Conservation (phyloP, 1,139 yeast species). For the Taiozyma sp. region DNA sequence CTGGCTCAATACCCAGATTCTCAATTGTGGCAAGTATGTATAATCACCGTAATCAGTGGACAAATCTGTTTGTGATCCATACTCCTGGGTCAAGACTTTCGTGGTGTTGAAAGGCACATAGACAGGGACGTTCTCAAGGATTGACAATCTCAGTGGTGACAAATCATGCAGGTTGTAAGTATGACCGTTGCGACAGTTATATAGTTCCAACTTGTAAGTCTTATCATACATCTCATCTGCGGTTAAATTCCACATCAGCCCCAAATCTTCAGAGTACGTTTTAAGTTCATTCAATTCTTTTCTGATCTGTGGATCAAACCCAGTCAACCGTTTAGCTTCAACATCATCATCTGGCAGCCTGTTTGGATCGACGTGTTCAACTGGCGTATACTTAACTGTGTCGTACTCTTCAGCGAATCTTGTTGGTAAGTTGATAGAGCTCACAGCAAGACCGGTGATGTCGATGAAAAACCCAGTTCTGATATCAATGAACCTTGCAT, state of each 20-base stretch:
- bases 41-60: slow-evolving; percentile 24
- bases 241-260: background rate
- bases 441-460: slow-evolving; percentile 46
- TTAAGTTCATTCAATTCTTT: background rate
- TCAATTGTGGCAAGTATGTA: slow-evolving; percentile 27
- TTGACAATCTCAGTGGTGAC: slow-evolving; percentile 44
- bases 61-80: slow-evolving; percentile 13
- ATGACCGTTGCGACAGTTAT: slow-evolving; percentile 43
- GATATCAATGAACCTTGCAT: slow-evolving; percentile 75
- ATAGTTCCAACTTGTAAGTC: slow-evolving; percentile 20
- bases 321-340: background rate
- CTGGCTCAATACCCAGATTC: slow-evolving; percentile 21
- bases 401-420: background rate
- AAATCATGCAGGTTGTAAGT: slow-evolving; percentile 37
- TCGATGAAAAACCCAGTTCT: slow-evolving; percentile 75
- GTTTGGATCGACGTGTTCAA: slow-evolving; percentile 1
- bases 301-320: background rate
- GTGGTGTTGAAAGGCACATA: slow-evolving; percentile 46
- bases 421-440: slow-evolving; percentile 1
- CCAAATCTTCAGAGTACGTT: background rate
- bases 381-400: background rate
- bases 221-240: slow-evolving; percentile 23
- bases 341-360: background rate
- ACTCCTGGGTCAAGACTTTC: slow-evolving; percentile 29
- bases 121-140: slow-evolving; percentile 47